Evolutionary conservation across 345 rosid genomes (phyloP), one percentile per base, ranked within the genome.

Genomic region (Erodium maritimum): DNA sequence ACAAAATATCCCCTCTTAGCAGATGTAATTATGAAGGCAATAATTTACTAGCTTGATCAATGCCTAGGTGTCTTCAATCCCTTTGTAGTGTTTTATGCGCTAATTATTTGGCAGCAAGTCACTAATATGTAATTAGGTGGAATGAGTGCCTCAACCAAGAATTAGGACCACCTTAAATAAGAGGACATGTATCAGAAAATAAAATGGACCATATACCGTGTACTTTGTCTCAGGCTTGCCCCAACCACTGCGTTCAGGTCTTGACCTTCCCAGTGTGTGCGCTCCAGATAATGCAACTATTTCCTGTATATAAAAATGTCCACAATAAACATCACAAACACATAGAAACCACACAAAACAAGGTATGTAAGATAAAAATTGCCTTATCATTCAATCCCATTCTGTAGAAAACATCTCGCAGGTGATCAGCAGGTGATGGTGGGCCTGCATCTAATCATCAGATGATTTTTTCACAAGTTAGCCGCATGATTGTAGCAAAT

Each of bases 231-330:
- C 96, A 25, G 87, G 87, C 74, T 91, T 91, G 51, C 98, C 98
- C 93, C 90, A 88, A 57, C 96, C 93, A 61, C 98, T 91, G 54
- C 96, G 91, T 5, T 88, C 98, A 66, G 90, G 90, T 79, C 93
- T 86, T 63, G 98, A 73, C 77, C 98, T 81, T 57, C 98, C 98
- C 23, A 91, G 67, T 14, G 98, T 91, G 71, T 88, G 98, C 16
- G 98, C 98, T 70, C 98, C 96, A 65, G 98, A 91, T 59, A 91
- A 69, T 19, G 88, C 98, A 64, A 88, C 98, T 59, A 91, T 88
- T 65, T 91, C 98, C 98, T 91, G 74, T 59, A 62, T 20, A 69
- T 14, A 22, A 61, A 58, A 57, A 18, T 20, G 16, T 23, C 58
- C 50, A 59, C 56, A 65, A 25, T 23, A 65, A 65, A 23, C 52